phyloP scores from a whole-genome alignment of 352 stramenopile species.

The Globisporangium carolinianum region DNA sequence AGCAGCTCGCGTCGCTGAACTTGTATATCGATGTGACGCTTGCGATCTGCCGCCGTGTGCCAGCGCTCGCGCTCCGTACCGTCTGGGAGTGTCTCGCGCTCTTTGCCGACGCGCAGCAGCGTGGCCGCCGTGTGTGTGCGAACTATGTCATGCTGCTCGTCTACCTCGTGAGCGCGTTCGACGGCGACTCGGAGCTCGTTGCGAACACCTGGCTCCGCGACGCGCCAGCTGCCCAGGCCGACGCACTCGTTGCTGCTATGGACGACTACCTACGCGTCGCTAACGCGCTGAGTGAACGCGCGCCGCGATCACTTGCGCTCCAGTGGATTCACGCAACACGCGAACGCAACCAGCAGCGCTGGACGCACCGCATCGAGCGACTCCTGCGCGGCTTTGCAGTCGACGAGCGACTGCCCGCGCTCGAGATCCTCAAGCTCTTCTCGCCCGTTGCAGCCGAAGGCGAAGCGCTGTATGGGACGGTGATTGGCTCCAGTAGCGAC shows the following conservation, averaged over 20 bases:
- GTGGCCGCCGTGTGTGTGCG: constrained; percentile 11
- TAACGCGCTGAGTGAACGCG: constrained; percentile 6
- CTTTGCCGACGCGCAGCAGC: constrained; percentile 18
- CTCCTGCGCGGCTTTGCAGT: background rate
- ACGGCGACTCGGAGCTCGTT: constrained; percentile 21
- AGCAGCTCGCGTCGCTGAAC: constrained; percentile 21
- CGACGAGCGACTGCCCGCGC: background rate
- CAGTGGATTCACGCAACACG: constrained; percentile 23
- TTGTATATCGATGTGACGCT: constrained; percentile 26
- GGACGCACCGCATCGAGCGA: constrained; percentile 5
- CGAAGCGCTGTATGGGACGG: background rate
- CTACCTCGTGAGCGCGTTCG: constrained; percentile 23
- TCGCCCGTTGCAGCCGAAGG: constrained; percentile 5
- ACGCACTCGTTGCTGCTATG: constrained; percentile 16
- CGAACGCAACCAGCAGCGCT: constrained; percentile 6
- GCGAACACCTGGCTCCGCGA: constrained; percentile 15
- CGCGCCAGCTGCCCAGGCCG: constrained; percentile 14
- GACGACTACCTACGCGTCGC: constrained; percentile 17
- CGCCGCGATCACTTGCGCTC: constrained; percentile 13
- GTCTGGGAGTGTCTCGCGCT: constrained; percentile 30
- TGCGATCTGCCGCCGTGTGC: constrained; percentile 24
- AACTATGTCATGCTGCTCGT: constrained; percentile 28
- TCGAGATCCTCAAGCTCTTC: constrained; percentile 9
- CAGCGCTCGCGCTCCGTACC: constrained; percentile 23
- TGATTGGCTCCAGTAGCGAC: background rate